Evolutionary conservation across 306 rosid genomes (phyloP), one percentile per base, ranked within the genome.

Genomic region (Aeschynomene evenia): DNA sequence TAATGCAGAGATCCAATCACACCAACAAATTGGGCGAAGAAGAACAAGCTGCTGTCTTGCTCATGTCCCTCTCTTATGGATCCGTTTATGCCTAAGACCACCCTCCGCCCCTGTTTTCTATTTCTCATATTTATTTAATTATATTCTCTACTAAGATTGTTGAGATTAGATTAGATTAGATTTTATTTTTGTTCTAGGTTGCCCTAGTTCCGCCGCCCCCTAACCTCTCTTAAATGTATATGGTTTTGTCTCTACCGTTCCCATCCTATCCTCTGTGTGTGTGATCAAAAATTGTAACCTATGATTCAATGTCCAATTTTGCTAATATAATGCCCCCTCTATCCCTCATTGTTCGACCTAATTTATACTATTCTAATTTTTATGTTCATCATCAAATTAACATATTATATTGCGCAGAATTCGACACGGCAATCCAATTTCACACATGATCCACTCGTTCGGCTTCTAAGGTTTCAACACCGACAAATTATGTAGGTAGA

Each of bases 1-100:
- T 87, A 87, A 84, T 87, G 97, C 95, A 87, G 63, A 75, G 96
- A 87, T 91, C 97, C 34, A 75, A 70, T 62, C 71, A 86, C 19
- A 70, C 90, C 73, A 95, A 80, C 85, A 95, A 86, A 76, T 39
- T 91, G 1, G 93, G 93, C 0, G 97, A 95, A 37, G 99, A 91
- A 48, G 97, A 95, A 77, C 89, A 89, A 86, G 97, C 99, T 16
- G 99, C 99, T 0, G 90, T 95, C 18, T 14, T 95, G 2, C 74
- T 95, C 46, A 95, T 95, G 99, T 92, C 97, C n/a, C 88, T 95
- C 0, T 91, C 99, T 14, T 87, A 86, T 77, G 97, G 96, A 75
- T 91, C 93, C 9, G 97, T 95, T 23, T 95, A 88, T 86, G 83
- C 84, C 75, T 79, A 74, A 77, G n/a, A n/a, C 5, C 0, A 28